Percentiles rank a stretch among this genome's conserved stretches.
Evolutionary conservation across 768 basidiomycete genomes (phyloP).

Genomic region (Rhizopogon roseolus): DNA sequence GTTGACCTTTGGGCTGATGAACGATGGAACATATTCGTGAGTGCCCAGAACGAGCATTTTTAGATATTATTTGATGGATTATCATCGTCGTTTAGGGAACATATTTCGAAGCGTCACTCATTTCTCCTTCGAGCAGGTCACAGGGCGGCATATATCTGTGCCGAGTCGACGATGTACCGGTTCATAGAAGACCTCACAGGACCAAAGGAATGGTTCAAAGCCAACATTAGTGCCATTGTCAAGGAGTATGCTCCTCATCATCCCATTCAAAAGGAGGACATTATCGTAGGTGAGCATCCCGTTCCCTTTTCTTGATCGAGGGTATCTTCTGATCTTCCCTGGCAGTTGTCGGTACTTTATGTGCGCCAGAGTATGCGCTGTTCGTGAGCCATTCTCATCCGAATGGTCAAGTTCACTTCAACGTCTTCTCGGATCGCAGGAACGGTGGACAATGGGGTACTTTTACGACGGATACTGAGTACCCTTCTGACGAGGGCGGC

Average conservation of each 20-base stretch:
- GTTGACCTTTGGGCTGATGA: constrained; percentile 37
- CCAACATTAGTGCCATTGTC: background rate
- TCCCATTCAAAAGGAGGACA: constrained; percentile 52
- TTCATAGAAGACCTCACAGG: constrained; percentile 59
- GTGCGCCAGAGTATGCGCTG: constrained; percentile 66
- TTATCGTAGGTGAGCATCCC: constrained; percentile 37
- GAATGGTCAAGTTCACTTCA: constrained; percentile 65
- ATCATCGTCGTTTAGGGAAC: constrained; percentile 34
- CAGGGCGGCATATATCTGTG: constrained; percentile 58
- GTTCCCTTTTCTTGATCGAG: background rate
- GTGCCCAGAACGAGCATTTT: constrained; percentile 43
- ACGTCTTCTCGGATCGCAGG: constrained; percentile 50
- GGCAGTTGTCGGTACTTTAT: constrained; percentile 64
- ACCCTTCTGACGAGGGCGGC: constrained; percentile 35
- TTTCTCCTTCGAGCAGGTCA: constrained; percentile 59
- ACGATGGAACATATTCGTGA: constrained; percentile 34
- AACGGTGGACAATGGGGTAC: constrained; percentile 68
- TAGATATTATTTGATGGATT: constrained; percentile 34
- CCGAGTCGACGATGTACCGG: constrained; percentile 63
- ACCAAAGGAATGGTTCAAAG: constrained; percentile 1
- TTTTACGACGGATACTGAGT: constrained; percentile 55
- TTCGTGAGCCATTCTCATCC: constrained; percentile 72
- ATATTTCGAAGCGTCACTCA: constrained; percentile 43
- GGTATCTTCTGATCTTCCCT: background rate
- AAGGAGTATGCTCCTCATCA: constrained; percentile 21